These are phyloP conservation scores for Rhytidhysteron rufulum DNA, from an alignment of 2,329 filamentous ascomycete species.

Conservation along the genomic window DNA sequence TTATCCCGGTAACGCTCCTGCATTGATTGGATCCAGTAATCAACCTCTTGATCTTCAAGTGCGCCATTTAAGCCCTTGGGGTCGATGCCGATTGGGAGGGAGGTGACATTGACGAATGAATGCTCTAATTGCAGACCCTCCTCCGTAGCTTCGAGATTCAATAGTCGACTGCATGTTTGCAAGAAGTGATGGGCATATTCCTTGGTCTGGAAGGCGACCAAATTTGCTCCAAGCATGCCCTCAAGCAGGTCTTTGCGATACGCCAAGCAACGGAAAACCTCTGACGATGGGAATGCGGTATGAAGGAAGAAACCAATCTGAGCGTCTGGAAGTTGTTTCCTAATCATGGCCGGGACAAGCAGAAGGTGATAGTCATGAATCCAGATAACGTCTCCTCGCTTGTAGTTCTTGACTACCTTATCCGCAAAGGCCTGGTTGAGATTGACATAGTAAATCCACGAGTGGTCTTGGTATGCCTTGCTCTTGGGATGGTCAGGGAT, in stretches of 20 bases:
- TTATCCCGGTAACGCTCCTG: conserved; percentile 82
- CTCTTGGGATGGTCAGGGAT: conserved; percentile 97
- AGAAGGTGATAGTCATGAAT: conserved; percentile 93
- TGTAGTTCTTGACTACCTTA: conserved; percentile 86
- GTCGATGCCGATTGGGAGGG: conserved; percentile 86
- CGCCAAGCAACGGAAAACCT: conserved; percentile 89
- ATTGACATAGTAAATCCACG: conserved; percentile 90
- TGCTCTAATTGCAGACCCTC: conserved; percentile 89
- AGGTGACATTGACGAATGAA: conserved; percentile 84
- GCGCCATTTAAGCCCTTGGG: conserved; percentile 69
- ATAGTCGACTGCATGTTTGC: conserved; percentile 87
- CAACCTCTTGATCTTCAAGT: conserved; percentile 68
- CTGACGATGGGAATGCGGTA: conserved; percentile 91
- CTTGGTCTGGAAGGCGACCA: conserved; percentile 88
- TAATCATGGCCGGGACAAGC: conserved; percentile 82
- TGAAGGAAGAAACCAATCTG: conserved; percentile 97
- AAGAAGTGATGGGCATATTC: conserved; percentile 94
- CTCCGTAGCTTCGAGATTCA: conserved; percentile 84
- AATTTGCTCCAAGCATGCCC: conserved; percentile 87
- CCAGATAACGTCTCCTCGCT: conserved; percentile 89
- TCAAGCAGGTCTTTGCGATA: conserved; percentile 83
- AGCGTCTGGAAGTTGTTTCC: conserved; percentile 84
- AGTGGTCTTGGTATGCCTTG: conserved; percentile 96
- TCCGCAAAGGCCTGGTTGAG: conserved; percentile 93
- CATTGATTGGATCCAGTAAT: conserved; percentile 75